A percentile compares a stretch with the other conserved stretches of the same genome.
Evolutionary conservation across 1,284 basidiomycete genomes (phyloP).

Genomic region (Heterobasidion parviporum): DNA sequence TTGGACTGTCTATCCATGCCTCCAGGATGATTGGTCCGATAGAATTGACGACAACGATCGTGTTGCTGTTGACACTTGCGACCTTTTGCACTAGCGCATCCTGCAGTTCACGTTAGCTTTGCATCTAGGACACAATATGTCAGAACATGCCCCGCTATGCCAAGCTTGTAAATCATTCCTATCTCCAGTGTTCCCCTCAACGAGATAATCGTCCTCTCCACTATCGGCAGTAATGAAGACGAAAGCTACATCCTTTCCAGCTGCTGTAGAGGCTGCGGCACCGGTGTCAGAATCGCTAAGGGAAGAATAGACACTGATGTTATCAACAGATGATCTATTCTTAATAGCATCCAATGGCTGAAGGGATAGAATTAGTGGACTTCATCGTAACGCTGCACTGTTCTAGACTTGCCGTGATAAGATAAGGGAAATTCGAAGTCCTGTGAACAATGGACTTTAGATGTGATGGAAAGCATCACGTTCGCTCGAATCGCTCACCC

Average conservation of each 20-base stretch:
- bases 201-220: conserved; percentile 41
- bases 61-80: conserved; percentile 52
- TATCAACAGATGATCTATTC: conserved; percentile 28
- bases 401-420: conserved; percentile 16
- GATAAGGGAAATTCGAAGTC: conserved; percentile 22
- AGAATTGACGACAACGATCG: conserved; percentile 68
- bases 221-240: conserved; percentile 56
- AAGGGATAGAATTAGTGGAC: neutral
- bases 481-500: conserved; percentile 24
- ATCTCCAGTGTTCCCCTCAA: conserved; percentile 61
- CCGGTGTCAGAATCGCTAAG: conserved; percentile 50
- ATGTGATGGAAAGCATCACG: neutral
- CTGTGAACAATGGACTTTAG: conserved; percentile 4
- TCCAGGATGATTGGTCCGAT: conserved; percentile 65
- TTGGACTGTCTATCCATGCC: conserved; percentile 54
- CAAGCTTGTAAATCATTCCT: conserved; percentile 68
- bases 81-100: conserved; percentile 49
- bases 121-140: neutral
- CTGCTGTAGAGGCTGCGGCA: conserved; percentile 36
- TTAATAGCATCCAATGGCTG: conserved; percentile 43
- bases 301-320: conserved; percentile 37
- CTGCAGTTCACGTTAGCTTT: conserved; percentile 15
- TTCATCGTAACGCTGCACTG: neutral
- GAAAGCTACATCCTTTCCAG: conserved; percentile 46
- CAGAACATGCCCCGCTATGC: conserved; percentile 38